These are phyloP conservation scores for Diaporthe batatas DNA, from an alignment of 2,329 filamentous ascomycete genomes.

Conservation along the genomic window DNA sequence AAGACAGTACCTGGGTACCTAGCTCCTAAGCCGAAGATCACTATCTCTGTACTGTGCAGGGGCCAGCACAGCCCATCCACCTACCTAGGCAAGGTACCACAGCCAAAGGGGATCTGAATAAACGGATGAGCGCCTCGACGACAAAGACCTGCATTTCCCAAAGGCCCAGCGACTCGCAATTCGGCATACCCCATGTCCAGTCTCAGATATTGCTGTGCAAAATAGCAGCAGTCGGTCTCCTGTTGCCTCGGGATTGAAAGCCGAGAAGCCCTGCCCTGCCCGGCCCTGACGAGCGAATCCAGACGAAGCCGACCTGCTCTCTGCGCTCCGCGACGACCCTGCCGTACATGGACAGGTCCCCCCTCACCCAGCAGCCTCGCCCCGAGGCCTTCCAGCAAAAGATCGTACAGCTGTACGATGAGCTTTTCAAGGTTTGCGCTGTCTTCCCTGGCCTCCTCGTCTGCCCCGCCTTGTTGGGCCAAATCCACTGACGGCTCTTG, in stretches of 20 bases:
- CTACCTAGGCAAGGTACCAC: neutral
- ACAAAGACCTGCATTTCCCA: slow-evolving; percentile 22
- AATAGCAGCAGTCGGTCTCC: slow-evolving; percentile 3
- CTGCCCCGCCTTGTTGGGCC: neutral
- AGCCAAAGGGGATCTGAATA: slow-evolving; percentile 34
- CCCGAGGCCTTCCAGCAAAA: slow-evolving; percentile 95
- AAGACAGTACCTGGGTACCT: too few relatives aligned
- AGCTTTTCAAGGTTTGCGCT: slow-evolving; percentile 78
- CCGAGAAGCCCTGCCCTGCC: neutral
- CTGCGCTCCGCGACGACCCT: slow-evolving; percentile 10
- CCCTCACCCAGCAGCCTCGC: slow-evolving; percentile 90
- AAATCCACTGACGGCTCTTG: slow-evolving; percentile 33
- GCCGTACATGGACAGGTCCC: slow-evolving; percentile 83
- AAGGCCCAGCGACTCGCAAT: neutral
- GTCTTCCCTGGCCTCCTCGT: neutral
- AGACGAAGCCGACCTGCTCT: neutral
- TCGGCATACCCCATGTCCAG: neutral
- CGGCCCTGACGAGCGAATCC: slow-evolving; percentile 6
- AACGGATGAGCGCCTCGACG: slow-evolving; percentile 1
- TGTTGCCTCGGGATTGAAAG: neutral
- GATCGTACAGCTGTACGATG: slow-evolving; percentile 89
- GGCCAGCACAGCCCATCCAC: neutral
- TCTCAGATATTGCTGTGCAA: neutral
- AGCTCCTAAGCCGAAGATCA: slow-evolving; percentile 9
- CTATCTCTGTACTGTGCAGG: slow-evolving; percentile 13